Evolutionary conservation across 345 rosid species (phyloP), one percentile per base, ranked within the genome.

Genomic region (Cardamine occulta): DNA sequence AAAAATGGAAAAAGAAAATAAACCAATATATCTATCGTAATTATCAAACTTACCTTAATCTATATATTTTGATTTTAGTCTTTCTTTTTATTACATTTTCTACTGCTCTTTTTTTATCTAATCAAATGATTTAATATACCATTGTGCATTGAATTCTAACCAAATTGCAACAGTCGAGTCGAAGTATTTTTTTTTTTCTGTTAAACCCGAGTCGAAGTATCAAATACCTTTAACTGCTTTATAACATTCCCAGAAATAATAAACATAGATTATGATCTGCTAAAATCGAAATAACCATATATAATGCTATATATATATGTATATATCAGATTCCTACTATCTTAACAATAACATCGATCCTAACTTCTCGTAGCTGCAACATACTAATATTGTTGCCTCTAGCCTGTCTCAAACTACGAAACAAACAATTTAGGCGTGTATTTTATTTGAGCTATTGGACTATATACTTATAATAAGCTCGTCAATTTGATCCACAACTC

Each of bases 371-470:
- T 23, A 42, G 57, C 63, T 76, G 74, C 69, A 61, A 75, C 56
- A 52, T 62, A 51, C 34, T 48, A 26, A 10, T 35, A 19, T 19
- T 19, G 39, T 8, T 35, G 39, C 39, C 39, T 69, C 42, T 55
- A 58, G 75, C 28, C 40, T 76, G 80, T 76, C 66, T 55, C 66
- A 76, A 63, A 76, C 63, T 63, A 70, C 70, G 75, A 76, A 76
- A 76, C 80, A 76, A 60, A 54, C 58, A 34, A 23, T 63, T 63
- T 35, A 56, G 32, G 32, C 28, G 59, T 55, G 45, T 76, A 63
- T 62, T 69, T 62, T 62, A 70, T 69, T 62, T 44, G 23, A 69
- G 35, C 49, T 44, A 32, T 67, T 26, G 29, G 34, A 68, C 23
- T 28, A 4, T 67, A 68, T 59, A 59, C 49, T 28, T 75, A 62